Conservation (phyloP, 2,329 filamentous ascomycete species). For the Cladosporium sp. region DNA sequence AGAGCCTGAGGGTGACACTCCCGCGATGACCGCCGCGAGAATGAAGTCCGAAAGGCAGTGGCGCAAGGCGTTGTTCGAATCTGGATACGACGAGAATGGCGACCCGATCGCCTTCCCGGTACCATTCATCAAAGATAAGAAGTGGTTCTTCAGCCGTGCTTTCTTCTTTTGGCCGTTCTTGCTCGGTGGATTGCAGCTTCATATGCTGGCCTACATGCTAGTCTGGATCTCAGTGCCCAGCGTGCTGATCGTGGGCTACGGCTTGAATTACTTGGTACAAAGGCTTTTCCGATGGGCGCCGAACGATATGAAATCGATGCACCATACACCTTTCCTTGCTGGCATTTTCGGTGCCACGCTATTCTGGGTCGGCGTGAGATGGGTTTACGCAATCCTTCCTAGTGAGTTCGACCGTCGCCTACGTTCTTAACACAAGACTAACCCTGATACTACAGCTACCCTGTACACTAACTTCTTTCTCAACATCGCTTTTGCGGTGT, state of each 20-base stretch:
- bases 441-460: slow-evolving; percentile 54
- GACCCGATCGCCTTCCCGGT: slow-evolving; percentile 74
- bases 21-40: slow-evolving; percentile 78
- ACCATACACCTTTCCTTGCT: slow-evolving; percentile 89
- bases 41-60: slow-evolving; percentile 84
- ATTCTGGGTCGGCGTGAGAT: slow-evolving; percentile 77
- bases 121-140: slow-evolving; percentile 72
- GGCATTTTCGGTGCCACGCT: slow-evolving; percentile 89
- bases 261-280: slow-evolving; percentile 74
- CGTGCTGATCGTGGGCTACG: slow-evolving; percentile 64
- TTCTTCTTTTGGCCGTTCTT: slow-evolving; percentile 87
- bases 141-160: slow-evolving; percentile 77
- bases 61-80: slow-evolving; percentile 78
- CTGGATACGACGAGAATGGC: slow-evolving; percentile 78
- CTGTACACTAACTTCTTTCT: slow-evolving; percentile 67
- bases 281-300: slow-evolving; percentile 80
- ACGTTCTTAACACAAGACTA: slow-evolving; percentile 5
- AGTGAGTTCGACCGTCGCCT: slow-evolving; percentile 49
- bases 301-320: slow-evolving; percentile 82
- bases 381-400: slow-evolving; percentile 71
- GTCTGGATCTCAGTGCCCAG: slow-evolving; percentile 76
- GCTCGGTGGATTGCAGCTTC: slow-evolving; percentile 69
- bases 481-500: slow-evolving; percentile 71
- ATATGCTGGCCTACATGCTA: slow-evolving; percentile 70
- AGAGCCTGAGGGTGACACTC: slow-evolving; percentile 75